Evolutionary conservation across 2,329 filamentous ascomycete species (phyloP), one percentile per base, ranked within the genome.

Genomic region (Cordyceps cateniannulata): DNA sequence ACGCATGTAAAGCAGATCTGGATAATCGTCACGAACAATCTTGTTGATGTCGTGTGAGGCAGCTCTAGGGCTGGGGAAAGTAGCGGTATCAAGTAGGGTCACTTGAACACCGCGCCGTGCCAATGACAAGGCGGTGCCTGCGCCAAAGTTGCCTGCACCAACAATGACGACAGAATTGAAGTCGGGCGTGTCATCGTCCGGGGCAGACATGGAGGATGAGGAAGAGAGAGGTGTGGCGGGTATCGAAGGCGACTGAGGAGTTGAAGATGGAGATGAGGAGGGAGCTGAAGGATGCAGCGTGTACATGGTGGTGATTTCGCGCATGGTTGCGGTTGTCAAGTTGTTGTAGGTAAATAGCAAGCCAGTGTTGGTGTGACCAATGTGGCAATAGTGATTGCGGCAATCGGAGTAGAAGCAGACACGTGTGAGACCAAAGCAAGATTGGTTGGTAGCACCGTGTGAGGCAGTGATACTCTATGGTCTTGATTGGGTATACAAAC

Each of bases 21-120:
- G 71, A 61, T 77, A 77, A 65, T 77, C 75, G 63, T 76, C 73
- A 35, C 75, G 71, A 16, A 77, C 72, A 61, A 77, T 77, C 68
- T 77, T 77, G 72, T 75, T 77, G 65, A 76, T 69, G 63, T 77
- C 75, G 40, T 84, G 83, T 12, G 75, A 77, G n/a, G 75, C 75
- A 20, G 75, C 73, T 58, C 73, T 68, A 32, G 74, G 74, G 61
- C 74, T 76, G 57, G 75, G 73, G 35, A 67, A 73, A 16, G 64
- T 61, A 2, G 71, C 68, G 14, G 71, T 71, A 64, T 77, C 75
- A 54, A 77, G 66, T 25, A 77, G 69, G 7, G 68, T 72, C 38
- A 77, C 69, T 18, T 67, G 68, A 62, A 67, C 62, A 47, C 65
- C 67, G 61, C 68, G 66, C 42, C 66, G 66, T 42, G 69, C 69